These are phyloP conservation scores for Populus simonii DNA, from an alignment of 345 rosid genomes.

Conservation along the genomic window DNA sequence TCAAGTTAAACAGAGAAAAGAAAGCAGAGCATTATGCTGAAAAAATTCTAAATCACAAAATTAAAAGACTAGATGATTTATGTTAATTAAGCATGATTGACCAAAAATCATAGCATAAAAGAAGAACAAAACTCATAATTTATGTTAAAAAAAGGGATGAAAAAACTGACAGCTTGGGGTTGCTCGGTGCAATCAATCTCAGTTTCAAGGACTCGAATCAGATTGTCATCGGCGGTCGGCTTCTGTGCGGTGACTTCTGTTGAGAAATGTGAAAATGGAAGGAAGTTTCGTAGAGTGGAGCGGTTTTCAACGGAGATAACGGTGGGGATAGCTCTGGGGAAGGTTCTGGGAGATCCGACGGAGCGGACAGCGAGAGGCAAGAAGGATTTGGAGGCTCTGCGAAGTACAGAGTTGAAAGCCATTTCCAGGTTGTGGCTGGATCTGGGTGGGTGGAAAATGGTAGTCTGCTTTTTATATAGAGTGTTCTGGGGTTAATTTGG, in stretches of 20 bases:
- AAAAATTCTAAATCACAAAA: not conserved
- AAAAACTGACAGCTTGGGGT: conserved; percentile 22
- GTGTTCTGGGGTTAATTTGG: not conserved
- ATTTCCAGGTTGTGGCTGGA: not conserved
- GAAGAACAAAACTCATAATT: not conserved
- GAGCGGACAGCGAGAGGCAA: conserved; percentile 40
- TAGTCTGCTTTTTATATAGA: not conserved
- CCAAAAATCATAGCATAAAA: not conserved
- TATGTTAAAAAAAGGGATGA: not conserved
- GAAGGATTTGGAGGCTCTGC: conserved; percentile 42
- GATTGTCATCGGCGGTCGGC: conserved; percentile 35
- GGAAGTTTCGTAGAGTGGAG: not conserved
- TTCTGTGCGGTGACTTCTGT: conserved; percentile 24
- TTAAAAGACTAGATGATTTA: not conserved
- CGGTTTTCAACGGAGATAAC: conserved; percentile 11
- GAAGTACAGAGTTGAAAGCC: conserved; percentile 32
- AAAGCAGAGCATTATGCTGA: not conserved
- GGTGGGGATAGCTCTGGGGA: conserved; percentile 19
- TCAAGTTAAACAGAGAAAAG: not conserved
- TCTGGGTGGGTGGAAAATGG: not conserved
- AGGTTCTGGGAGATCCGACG: conserved; percentile 31
- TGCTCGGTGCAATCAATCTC: conserved; percentile 54
- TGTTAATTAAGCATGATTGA: not conserved
- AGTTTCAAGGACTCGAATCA: conserved; percentile 40
- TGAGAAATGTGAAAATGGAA: conserved; percentile 26